These are phyloP conservation scores for Lagerstroemia fauriei DNA, from an alignment of 441 rosid species.

Conservation along the genomic window DNA sequence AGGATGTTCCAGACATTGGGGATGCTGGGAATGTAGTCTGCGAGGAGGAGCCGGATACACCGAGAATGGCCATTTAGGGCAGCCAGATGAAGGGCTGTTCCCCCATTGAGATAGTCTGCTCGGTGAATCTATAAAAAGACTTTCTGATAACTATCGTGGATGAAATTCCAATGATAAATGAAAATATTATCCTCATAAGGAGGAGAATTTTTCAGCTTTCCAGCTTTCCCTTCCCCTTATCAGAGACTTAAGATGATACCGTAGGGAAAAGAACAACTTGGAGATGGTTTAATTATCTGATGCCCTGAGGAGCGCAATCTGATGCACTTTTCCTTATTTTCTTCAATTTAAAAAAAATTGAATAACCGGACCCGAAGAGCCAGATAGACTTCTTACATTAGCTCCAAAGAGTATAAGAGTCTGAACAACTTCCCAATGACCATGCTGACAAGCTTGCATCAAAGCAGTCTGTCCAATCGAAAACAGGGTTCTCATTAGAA, in stretches of 20 bases:
- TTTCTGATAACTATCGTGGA: background rate
- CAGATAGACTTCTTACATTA: constrained; percentile 51
- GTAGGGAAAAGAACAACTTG: background rate
- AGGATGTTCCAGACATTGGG: constrained; percentile 55
- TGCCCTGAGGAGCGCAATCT: background rate
- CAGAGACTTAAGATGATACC: background rate
- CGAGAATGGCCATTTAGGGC: constrained; percentile 84
- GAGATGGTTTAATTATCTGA: background rate
- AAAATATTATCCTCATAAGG: background rate
- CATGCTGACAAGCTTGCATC: constrained; percentile 99
- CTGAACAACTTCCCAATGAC: constrained; percentile 96
- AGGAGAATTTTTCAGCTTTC: background rate
- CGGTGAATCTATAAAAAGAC: constrained; percentile 60
- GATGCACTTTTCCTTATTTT: background rate
- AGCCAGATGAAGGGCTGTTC: constrained; percentile 88
- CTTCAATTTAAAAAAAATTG: background rate
- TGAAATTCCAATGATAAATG: background rate
- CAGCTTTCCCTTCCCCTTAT: background rate
- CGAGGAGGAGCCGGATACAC: constrained; percentile 80
- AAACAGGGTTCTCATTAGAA: background rate
- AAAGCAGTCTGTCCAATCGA: constrained; percentile 58
- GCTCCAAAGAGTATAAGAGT: constrained; percentile 79
- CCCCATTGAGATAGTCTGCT: constrained; percentile 87
- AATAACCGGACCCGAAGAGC: background rate
- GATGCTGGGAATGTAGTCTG: constrained; percentile 74